These are phyloP conservation scores for Stylosanthes scabra DNA, from an alignment of 331 rosid genomes.

Conservation along the genomic window DNA sequence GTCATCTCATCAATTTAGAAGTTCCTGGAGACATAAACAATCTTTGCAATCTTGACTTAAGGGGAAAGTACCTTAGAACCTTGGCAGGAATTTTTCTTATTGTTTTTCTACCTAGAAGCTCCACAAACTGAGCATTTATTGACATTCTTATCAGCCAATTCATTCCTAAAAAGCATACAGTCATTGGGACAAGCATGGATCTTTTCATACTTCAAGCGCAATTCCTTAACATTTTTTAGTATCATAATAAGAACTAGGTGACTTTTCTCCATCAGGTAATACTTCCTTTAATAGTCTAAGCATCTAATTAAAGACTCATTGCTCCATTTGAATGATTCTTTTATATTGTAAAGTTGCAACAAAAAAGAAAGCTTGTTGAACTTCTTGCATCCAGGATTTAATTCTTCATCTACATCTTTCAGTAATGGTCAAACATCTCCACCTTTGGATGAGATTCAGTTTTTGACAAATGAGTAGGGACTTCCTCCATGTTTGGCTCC, in stretches of 20 bases:
- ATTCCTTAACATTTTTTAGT: background rate
- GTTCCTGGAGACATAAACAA: no score
- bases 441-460: background rate
- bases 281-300: background rate
- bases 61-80: no score
- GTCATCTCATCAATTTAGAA: no score
- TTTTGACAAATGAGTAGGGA: background rate
- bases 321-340: background rate
- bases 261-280: background rate
- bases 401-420: background rate
- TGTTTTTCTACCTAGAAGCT: background rate
- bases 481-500: background rate
- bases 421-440: background rate
- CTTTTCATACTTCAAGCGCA: slow-evolving; percentile 3
- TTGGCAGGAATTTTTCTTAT: background rate
- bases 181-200: background rate
- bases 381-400: background rate
- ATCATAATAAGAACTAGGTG: background rate
- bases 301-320: background rate
- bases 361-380: background rate
- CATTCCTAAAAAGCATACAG: background rate
- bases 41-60: no score
- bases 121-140: background rate
- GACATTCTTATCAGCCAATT: background rate
- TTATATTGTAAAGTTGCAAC: background rate